A percentile compares a stretch with the other conserved stretches of the same genome.
Evolutionary conservation across 495 filamentous ascomycete species (phyloP).

Genomic region (Hyaloscypha finlandica): DNA sequence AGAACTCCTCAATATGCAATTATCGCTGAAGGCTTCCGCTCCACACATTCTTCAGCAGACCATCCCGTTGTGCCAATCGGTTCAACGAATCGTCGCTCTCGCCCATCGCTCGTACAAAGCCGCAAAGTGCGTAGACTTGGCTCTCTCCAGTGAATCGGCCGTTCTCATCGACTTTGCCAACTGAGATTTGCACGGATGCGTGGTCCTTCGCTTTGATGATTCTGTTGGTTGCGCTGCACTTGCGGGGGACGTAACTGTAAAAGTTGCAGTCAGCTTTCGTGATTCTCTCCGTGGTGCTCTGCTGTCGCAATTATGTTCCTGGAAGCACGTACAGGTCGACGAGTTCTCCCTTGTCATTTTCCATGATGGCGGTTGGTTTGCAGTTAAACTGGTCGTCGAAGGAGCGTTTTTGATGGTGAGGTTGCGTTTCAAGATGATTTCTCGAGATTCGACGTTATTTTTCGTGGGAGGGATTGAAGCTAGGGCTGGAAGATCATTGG

Average conservation of each 20-base stretch:
- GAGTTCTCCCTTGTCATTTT: slow-evolving; percentile 98
- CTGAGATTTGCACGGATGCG: slow-evolving; percentile 87
- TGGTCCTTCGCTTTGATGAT: slow-evolving; percentile 99
- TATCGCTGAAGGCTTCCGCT: slow-evolving; percentile 77
- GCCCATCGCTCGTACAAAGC: slow-evolving; percentile 96
- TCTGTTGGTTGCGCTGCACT: slow-evolving; percentile 91
- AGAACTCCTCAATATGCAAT: slow-evolving; percentile 39
- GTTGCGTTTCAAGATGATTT: slow-evolving; percentile 26
- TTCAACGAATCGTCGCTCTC: slow-evolving; percentile 97
- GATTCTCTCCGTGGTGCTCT: slow-evolving; percentile 5
- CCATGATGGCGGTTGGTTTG: slow-evolving; percentile 67
- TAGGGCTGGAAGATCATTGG: slow-evolving; percentile 16
- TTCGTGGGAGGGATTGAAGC: slow-evolving; percentile 24
- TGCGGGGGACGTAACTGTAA: slow-evolving; percentile 95
- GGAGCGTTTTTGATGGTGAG: slow-evolving; percentile 25
- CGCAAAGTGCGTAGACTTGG: slow-evolving; percentile 95
- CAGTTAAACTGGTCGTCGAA: slow-evolving; percentile 28
- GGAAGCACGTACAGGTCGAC: slow-evolving; percentile 84
- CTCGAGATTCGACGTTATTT: slow-evolving; percentile 21
- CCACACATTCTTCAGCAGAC: slow-evolving; percentile 96
- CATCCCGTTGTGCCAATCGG: slow-evolving; percentile 91
- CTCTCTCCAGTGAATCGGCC: slow-evolving; percentile 96
- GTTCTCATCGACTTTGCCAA: slow-evolving; percentile 96
- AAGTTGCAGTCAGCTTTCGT: neutral
- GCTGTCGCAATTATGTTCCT: slow-evolving; percentile 8